Conservation (phyloP, 139 green algal species). For the Chlamydomonas sp. region DNA sequence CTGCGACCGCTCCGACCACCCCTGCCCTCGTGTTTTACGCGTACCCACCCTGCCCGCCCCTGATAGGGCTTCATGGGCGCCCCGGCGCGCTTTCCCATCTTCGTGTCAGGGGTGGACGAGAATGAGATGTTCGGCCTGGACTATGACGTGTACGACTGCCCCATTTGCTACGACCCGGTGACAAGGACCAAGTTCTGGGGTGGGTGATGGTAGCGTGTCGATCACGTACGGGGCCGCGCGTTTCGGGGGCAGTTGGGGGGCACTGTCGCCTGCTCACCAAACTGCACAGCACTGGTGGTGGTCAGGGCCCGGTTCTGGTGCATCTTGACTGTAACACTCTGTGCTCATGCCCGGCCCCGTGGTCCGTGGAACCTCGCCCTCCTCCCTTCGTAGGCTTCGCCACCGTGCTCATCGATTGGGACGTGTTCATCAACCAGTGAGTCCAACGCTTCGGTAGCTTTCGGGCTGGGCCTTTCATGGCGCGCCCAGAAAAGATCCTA, state of each 20-base stretch:
- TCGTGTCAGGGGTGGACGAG: neutral
- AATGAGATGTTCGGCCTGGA: constrained; percentile 13
- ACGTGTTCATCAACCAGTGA: constrained; percentile 1
- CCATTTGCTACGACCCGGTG: constrained; percentile 17
- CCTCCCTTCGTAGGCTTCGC: constrained; percentile 6
- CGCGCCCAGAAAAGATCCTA: too few species aligned
- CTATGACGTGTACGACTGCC: constrained; percentile 11
- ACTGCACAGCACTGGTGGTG: too few species aligned
- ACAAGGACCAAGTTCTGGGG: constrained; percentile 43
- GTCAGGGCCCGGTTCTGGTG: too few species aligned
- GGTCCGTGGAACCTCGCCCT: neutral
- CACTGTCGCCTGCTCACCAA: too few species aligned
- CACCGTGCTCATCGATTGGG: constrained; percentile 33
- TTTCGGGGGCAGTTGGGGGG: too few species aligned
- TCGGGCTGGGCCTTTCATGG: too few species aligned
- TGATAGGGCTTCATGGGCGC: neutral
- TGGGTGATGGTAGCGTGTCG: neutral
- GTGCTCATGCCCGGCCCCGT: neutral
- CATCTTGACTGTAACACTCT: neutral
- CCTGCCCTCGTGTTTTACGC: neutral
- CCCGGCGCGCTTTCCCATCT: constrained; percentile 32
- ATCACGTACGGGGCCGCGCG: too few species aligned
- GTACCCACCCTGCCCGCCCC: neutral
- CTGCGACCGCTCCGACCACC: neutral
- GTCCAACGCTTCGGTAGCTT: neutral